A percentile compares a stretch with the other conserved stretches of the same genome.
phyloP scores from a whole-genome alignment of 164 flowering plant species.

The Umbellularia californica region DNA sequence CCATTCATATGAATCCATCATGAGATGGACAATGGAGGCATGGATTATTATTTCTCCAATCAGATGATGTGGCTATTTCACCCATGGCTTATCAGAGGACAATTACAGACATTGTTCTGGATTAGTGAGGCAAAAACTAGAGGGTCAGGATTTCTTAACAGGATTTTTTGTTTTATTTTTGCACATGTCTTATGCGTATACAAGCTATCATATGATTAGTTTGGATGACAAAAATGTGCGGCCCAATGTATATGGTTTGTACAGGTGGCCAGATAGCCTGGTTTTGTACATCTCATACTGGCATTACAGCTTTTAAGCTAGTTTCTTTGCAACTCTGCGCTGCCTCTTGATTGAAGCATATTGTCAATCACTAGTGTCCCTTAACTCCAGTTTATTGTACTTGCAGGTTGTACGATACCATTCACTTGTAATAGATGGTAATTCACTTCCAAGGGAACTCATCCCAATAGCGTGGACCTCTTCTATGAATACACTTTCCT shows the following conservation, averaged over 20 bases:
- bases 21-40: not conserved
- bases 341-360: too few species aligned
- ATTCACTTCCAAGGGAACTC: conserved; percentile 75
- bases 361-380: not conserved
- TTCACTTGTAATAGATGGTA: conserved; percentile 75
- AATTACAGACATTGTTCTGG: not conserved
- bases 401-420: conserved; percentile 96
- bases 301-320: not conserved
- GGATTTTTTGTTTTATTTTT: not conserved
- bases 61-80: not conserved
- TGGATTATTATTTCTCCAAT: not conserved
- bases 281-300: not conserved
- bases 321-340: not conserved
- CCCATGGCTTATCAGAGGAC: not conserved
- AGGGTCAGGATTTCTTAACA: not conserved
- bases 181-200: too few species aligned
- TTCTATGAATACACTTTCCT: conserved; percentile 43
- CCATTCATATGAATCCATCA: not conserved
- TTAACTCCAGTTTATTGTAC: conserved; percentile 9
- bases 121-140: not conserved
- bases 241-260: not conserved
- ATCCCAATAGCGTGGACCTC: conserved; percentile 92
- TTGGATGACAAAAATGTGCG: not conserved
- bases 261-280: too few species aligned
- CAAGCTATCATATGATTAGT: not conserved